Evolutionary conservation across 2,329 filamentous ascomycete genomes (phyloP).

Genomic region (Sporothrix curviconia): DNA sequence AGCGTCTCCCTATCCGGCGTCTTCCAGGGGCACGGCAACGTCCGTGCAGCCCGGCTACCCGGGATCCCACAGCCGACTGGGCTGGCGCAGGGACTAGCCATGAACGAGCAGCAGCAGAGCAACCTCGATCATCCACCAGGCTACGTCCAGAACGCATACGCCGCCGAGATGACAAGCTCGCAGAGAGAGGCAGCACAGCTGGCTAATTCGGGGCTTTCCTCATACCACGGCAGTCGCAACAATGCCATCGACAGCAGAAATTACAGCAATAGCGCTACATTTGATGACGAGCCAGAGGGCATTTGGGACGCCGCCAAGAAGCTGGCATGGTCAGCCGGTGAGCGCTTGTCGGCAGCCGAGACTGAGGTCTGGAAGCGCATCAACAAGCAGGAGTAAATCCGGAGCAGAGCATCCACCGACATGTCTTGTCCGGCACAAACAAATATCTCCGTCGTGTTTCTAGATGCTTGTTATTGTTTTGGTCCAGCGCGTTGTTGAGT

Average conservation of each 20-base stretch:
- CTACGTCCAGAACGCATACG: slow-evolving; percentile 50
- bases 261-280: background rate
- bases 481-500: background rate
- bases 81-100: slow-evolving; percentile 6
- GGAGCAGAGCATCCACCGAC: background rate
- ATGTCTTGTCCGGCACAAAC: too few species aligned
- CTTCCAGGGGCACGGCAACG: slow-evolving; percentile 42
- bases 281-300: slow-evolving; percentile 36
- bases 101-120: background rate
- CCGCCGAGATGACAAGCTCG: slow-evolving; percentile 43
- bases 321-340: slow-evolving; percentile 50
- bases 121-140: slow-evolving; percentile 43
- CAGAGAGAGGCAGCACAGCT: slow-evolving; percentile 30
- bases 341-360: slow-evolving; percentile 52
- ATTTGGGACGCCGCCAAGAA: slow-evolving; percentile 53
- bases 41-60: slow-evolving; percentile 22
- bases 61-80: slow-evolving; percentile 21
- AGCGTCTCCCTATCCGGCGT: slow-evolving; percentile 29
- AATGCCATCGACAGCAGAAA: too few species aligned
- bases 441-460: too few species aligned
- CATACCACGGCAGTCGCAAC: background rate
- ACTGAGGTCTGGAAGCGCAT: slow-evolving; percentile 57
- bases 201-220: background rate
- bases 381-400: slow-evolving; percentile 43
- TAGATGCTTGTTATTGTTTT: too few species aligned